Base-by-base conservation (phyloP, 2,329 filamentous ascomycete genomes). In the Trichoderma hamatum region DNA sequence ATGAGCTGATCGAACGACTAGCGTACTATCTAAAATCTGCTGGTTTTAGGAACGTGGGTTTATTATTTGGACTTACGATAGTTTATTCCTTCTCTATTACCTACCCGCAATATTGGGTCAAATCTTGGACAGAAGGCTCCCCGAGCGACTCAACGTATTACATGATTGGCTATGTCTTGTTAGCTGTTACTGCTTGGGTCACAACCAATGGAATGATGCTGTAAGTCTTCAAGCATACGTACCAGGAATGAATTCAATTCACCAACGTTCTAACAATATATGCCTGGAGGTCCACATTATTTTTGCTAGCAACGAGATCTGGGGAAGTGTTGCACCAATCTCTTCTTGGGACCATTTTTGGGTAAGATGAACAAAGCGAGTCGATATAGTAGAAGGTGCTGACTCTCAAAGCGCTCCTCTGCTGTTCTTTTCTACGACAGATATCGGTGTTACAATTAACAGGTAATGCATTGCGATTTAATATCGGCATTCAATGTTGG, bases 381-480 rank as follows among this genome's bases (percentile, higher is more conserved):
- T 54, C 9, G 14, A 7, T 14, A 26, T 14, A 34, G n/a, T 24
- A 49, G 5, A 36, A 21, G 6, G 59, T 24, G 43, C 39, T 46
- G 66, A 72, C 5, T 46, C 26, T 39, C 28, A 32, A 26, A 81
- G 78, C 13, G 82, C 82, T 2, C 78, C 80, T 0, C 71, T 82
- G 5, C 74, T 73, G 5, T 84, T 77, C 67, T 82, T 83, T 69
- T 80, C 80, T 0, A 70, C 70, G 11, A 82, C 78, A 0, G 80
- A 82, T 2, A 78, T 74, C 19, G 82, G 81, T 1, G 76, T 77
- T 1, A 79, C 79, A 3, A 69, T 83, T 19, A 84, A 82, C 62
- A 72, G 81, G 58, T 68, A 51, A 56, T 36, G 24, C 24, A 26
- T 10, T 21, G 3, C 11, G 3, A 4, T 24, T 14, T 5, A 28